Evolutionary conservation across 805 yeast genomes (phyloP), one percentile per base, ranked within the genome.

Genomic region (Candida ponderosae): DNA sequence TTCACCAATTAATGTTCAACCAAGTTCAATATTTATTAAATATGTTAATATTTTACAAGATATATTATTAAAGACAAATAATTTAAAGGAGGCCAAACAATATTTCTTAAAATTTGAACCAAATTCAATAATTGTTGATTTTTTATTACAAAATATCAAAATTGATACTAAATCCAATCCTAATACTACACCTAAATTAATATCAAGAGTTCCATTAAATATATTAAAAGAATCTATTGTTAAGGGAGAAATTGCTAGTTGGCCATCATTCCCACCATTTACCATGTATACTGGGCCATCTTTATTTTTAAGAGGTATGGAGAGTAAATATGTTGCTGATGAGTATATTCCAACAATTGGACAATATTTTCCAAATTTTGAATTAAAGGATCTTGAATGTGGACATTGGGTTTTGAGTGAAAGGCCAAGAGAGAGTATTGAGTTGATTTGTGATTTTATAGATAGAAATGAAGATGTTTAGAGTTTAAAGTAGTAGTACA

Each of bases 391-490:
- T 51, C 64, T 93, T 18, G 80, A 85, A 16, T 75, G 89, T 0
- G 96, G 96, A 2, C 98, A 90, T 58, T 90, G 97, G 96, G 74
- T 89, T 14, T 86, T 86, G 45, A 76, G 86, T 30, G 97, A 90
- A 53, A 81, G 81, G 46, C 96, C 97, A 1, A 48, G 64, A 7
- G 94, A 81, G 51, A 87, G 90, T 44, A 64, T 85, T 18, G 74
- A 68, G 4, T 60, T 63, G 6, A 75, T 84, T 14, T 68, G 66
- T 21, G 81, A 80, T 21, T 89, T 78, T 60, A 66, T 86, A 6
- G 76, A 74, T 31, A 55, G 64, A 38, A 52, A 60, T 31, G 66
- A 60, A 34, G 68, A 64, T 20, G 32, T 42, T 16, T 47, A 32
- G 17, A 4, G n/a, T n/a, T n/a, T n/a, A n/a, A n/a, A n/a, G n/a